phyloP scores from a whole-genome alignment of 305 asterid species.

The Rubia tinctorum region DNA sequence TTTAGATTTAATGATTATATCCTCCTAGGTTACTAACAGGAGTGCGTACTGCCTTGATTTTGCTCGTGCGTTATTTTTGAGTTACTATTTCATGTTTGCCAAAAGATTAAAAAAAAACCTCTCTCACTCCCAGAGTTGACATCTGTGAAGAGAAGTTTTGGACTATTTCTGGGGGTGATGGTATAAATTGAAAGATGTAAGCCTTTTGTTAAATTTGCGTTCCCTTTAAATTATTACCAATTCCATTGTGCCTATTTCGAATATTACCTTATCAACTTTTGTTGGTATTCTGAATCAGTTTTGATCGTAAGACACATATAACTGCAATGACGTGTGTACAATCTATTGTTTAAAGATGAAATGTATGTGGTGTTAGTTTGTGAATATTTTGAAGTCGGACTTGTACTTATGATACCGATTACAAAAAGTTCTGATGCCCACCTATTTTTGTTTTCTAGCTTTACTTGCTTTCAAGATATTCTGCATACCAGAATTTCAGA shows the following conservation, averaged over 20 bases:
- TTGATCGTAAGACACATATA: neutral
- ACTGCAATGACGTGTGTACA: neutral
- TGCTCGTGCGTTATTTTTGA: neutral
- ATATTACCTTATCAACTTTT: neutral
- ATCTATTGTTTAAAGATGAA: neutral
- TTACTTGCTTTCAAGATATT: constrained; percentile 95
- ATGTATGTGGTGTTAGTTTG: neutral
- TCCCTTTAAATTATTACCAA: neutral
- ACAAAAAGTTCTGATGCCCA: constrained; percentile 81
- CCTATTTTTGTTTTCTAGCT: constrained; percentile 93
- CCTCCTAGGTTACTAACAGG: neutral
- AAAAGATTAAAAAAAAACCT: constrained; percentile 4
- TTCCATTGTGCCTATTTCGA: neutral
- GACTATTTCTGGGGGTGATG: constrained; percentile 98
- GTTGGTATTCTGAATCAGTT: neutral
- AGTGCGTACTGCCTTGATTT: neutral
- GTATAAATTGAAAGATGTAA: constrained; percentile 75
- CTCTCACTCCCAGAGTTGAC: constrained; percentile 51
- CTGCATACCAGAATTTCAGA: no score
- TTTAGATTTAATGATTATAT: neutral
- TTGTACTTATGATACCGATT: constrained; percentile 42
- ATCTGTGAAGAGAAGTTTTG: constrained; percentile 85
- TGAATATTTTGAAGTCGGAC: neutral
- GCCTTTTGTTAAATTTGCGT: neutral
- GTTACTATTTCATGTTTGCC: neutral